Evolutionary conservation across 2,329 filamentous ascomycete species (phyloP).

Genomic region (Colletotrichum falcatum): DNA sequence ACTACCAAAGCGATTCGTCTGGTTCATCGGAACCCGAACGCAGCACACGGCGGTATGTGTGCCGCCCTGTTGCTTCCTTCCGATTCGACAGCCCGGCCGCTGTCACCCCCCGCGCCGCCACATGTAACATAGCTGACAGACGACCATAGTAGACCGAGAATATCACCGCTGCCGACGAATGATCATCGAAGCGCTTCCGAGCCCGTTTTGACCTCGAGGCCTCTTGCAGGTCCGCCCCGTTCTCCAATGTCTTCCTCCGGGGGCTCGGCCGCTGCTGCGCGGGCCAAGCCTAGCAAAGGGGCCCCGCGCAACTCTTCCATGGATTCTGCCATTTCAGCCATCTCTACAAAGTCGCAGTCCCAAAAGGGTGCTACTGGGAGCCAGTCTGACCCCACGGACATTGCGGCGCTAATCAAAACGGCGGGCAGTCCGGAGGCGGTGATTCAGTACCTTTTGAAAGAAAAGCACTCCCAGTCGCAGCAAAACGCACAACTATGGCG

Average conservation of each 20-base stretch:
- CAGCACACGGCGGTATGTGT: constrained; percentile 49
- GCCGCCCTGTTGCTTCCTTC: not conserved
- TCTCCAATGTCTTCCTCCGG: constrained; percentile 60
- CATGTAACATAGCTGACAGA: constrained; percentile 30
- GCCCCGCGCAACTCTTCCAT: constrained; percentile 85
- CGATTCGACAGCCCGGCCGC: not conserved
- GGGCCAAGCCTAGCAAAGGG: constrained; percentile 54
- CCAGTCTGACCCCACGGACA: constrained; percentile 75
- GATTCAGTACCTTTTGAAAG: constrained; percentile 87
- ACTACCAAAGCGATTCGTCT: constrained; percentile 54
- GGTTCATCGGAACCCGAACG: constrained; percentile 49
- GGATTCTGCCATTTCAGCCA: constrained; percentile 88
- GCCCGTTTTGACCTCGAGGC: constrained; percentile 57
- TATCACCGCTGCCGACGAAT: constrained; percentile 57
- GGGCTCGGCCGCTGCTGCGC: constrained; percentile 56
- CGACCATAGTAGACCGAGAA: constrained; percentile 45
- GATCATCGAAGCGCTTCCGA: constrained; percentile 61
- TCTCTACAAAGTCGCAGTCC: constrained; percentile 71
- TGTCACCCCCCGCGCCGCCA: constrained; percentile 9
- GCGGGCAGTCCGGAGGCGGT: constrained; percentile 92
- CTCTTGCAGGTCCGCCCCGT: constrained; percentile 54
- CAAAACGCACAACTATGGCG: constrained; percentile 96
- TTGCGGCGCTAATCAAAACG: constrained; percentile 81
- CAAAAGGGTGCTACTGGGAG: constrained; percentile 70
- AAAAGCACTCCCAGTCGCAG: constrained; percentile 88